Evolutionary conservation across 2,329 filamentous ascomycete species (phyloP).

Genomic region (Colletotrichum sp.): DNA sequence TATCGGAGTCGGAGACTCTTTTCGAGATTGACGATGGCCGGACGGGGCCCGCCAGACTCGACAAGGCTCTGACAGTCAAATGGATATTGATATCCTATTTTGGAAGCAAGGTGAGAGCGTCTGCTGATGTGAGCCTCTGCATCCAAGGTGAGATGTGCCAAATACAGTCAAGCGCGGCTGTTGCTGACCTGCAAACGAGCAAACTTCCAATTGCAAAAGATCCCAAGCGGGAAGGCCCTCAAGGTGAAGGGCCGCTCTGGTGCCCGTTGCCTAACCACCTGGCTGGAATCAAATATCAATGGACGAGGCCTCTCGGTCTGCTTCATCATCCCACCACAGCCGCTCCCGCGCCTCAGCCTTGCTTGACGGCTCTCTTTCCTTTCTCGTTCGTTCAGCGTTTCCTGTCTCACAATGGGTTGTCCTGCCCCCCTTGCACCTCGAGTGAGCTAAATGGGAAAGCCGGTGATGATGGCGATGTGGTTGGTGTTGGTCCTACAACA

Average conservation of each 20-base stretch:
- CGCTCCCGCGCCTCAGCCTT: background rate
- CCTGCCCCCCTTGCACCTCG: background rate
- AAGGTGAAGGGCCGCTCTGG: background rate
- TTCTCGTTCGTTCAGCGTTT: background rate
- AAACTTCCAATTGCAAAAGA: background rate
- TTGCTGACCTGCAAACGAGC: background rate
- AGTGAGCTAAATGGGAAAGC: background rate
- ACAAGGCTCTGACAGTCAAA: background rate
- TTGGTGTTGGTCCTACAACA: background rate
- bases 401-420: background rate
- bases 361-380: background rate
- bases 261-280: constrained; percentile 2
- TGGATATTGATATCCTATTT: background rate
- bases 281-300: background rate
- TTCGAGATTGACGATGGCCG: background rate
- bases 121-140: constrained; percentile 12
- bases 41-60: background rate
- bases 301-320: background rate
- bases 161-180: background rate
- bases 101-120: background rate
- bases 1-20: background rate
- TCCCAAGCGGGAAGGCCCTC: background rate
- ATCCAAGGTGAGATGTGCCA: background rate
- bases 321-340: background rate
- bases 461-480: background rate